phyloP scores from a whole-genome alignment of 352 stramenopile species.

The Phytophthora syringae region DNA sequence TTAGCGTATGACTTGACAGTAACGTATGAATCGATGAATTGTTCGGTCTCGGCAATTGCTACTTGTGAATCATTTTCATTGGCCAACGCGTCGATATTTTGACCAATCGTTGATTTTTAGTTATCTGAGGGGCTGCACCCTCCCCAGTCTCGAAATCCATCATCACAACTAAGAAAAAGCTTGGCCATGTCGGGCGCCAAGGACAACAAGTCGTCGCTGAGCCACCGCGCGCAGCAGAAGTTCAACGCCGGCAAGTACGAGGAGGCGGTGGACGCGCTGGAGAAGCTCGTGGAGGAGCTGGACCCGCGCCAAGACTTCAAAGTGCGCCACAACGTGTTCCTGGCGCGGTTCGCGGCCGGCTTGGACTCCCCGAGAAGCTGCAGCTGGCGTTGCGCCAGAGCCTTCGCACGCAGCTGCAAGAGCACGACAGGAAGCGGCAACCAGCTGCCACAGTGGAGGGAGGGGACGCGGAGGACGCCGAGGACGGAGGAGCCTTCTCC shows the following conservation, averaged over 20 bases:
- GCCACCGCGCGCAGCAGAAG: constrained; percentile 87
- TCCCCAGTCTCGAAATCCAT: too few species aligned
- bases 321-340: constrained; percentile 86
- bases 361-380: constrained; percentile 75
- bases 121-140: too few species aligned
- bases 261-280: constrained; percentile 82
- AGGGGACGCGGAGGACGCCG: constrained; percentile 31
- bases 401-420: constrained; percentile 71
- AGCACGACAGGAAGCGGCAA: constrained; percentile 44
- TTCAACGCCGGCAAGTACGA: constrained; percentile 90
- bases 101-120: too few species aligned
- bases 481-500: constrained; percentile 46
- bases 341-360: constrained; percentile 71
- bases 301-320: constrained; percentile 77
- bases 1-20: too few species aligned
- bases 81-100: too few species aligned
- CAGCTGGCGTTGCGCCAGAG: constrained; percentile 74
- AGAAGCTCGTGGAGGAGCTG: constrained; percentile 86
- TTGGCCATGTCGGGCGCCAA: constrained; percentile 75
- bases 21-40: too few species aligned
- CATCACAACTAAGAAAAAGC: too few species aligned
- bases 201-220: constrained; percentile 89
- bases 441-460: constrained; percentile 1
- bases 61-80: too few species aligned
- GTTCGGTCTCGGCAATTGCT: too few species aligned